These are phyloP conservation scores for Fusarium sp. DNA, from an alignment of 2,329 filamentous ascomycete species.

Conservation along the genomic window DNA sequence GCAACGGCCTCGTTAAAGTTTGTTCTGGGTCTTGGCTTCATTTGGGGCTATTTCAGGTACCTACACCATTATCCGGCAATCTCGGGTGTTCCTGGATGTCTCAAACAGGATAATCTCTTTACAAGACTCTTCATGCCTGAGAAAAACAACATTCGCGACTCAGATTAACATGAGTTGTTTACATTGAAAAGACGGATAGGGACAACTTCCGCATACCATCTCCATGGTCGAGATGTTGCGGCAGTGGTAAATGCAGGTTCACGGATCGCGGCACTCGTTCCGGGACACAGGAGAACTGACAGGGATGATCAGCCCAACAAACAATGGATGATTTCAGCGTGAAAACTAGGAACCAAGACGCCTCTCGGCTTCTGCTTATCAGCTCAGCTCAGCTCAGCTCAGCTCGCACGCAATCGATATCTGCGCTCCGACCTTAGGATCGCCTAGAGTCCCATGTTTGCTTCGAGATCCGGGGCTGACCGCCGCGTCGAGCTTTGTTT, in stretches of 20 bases:
- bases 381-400: neutral
- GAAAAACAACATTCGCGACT: neutral
- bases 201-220: neutral
- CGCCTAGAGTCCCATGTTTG: neutral
- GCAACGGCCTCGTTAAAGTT: neutral
- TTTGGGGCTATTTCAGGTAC: neutral
- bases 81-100: constrained; percentile 12
- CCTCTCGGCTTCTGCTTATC: neutral
- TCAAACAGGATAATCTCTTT: constrained; percentile 19
- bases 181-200: neutral
- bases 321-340: neutral
- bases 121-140: constrained; percentile 11
- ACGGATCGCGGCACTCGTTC: neutral
- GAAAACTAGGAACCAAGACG: constrained; percentile 5
- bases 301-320: constrained; percentile 3
- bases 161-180: neutral
- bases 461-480: neutral
- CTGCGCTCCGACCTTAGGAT: neutral
- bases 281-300: neutral
- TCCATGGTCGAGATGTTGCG: neutral
- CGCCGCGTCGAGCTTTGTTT: neutral
- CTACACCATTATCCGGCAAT: constrained; percentile 12
- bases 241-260: neutral
- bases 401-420: neutral
- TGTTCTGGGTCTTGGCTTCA: neutral